Percentiles rank a stretch among this genome's conserved stretches.
These are phyloP conservation scores for Colletotrichum incanum DNA, from an alignment of 2,329 filamentous ascomycete species.

Conservation along the genomic window DNA sequence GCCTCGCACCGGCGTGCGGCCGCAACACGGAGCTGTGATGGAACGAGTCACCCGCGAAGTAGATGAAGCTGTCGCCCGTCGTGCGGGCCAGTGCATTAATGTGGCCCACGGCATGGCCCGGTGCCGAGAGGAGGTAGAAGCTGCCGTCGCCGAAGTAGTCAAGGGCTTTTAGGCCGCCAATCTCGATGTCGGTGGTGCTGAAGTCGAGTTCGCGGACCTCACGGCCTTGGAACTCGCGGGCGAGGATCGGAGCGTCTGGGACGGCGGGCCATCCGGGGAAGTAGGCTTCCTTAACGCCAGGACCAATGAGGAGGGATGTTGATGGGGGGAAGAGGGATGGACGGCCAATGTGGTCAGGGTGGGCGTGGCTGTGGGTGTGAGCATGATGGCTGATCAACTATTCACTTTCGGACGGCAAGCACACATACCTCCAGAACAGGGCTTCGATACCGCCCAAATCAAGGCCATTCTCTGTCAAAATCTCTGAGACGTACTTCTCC, in stretches of 20 bases:
- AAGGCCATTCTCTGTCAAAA: conserved; percentile 6
- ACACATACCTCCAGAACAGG: conserved; percentile 46
- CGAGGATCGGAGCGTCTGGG: conserved; percentile 32
- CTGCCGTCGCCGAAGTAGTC: conserved; percentile 37
- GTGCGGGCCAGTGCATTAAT: conserved; percentile 25
- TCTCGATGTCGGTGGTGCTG: not conserved
- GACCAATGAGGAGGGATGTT: conserved; percentile 47
- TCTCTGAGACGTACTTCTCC: conserved; percentile 26
- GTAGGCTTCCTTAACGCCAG: conserved; percentile 42
- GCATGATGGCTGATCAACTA: too few relatives aligned
- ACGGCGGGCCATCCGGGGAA: conserved; percentile 43
- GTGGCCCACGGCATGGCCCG: conserved; percentile 32
- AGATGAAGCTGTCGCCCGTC: conserved; percentile 13
- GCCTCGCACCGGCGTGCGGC: not conserved
- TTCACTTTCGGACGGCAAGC: not conserved
- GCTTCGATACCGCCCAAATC: conserved; percentile 40
- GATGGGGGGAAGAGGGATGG: conserved; percentile 45
- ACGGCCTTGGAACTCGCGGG: conserved; percentile 31
- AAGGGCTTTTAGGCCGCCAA: conserved; percentile 13
- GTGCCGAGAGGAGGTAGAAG: conserved; percentile 35
- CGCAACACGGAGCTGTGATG: conserved; percentile 16
- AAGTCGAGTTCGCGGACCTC: conserved; percentile 28
- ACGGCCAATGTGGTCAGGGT: conserved; percentile 50
- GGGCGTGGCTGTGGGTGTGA: conserved; percentile 43
- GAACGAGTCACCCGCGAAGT: conserved; percentile 28